Evolutionary conservation across 805 yeast genomes (phyloP), one percentile per base, ranked within the genome.

Genomic region (Brettanomyces nanus): DNA sequence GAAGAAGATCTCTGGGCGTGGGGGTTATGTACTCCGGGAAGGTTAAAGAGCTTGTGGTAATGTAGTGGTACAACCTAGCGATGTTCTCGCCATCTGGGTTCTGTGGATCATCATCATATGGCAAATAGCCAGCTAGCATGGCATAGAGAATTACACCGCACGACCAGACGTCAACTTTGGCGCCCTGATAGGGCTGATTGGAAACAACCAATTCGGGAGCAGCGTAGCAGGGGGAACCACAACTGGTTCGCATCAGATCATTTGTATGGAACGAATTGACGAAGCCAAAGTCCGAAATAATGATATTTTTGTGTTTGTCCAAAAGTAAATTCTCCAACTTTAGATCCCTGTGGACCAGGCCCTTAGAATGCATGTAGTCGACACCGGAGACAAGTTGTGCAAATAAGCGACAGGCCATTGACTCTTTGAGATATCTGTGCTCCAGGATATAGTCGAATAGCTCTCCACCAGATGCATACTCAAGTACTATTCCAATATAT

Each of bases 181-280:
- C 74, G 18, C 95, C 97, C 48, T 84, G 86, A 56, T 92, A 92
- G 13, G 95, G 87, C 38, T 78, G 73, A 45, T 79, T 85, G 10
- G 90, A 81, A 22, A 87, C 80, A 3, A 92, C 98, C 41, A 92
- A 65, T 57, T 92, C 98, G 0, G 98, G 98, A 1, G 98, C 98
- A 0, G 98, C 98, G 60, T 90, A 90, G 59, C 98, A 90, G 1
- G 98, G 98, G 3, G 95, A 85, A 2, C 98, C 98, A 59, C 98
- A 90, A 27, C 89, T 77, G 1, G 97, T 90, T 55, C 79, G 80
- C 97, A 90, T 92, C 32, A 85, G 64, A 56, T 86, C 95, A 46
- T 71, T 71, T 26, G 62, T 61, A 34, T 62, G 63, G 62, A 80
- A 92, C 21, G 90, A 80, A 61, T 92, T 92, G 27, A 94, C 98